Evolutionary conservation across 176 grass and related monocot genomes (phyloP).

Genomic region (Tuctoria greenei): DNA sequence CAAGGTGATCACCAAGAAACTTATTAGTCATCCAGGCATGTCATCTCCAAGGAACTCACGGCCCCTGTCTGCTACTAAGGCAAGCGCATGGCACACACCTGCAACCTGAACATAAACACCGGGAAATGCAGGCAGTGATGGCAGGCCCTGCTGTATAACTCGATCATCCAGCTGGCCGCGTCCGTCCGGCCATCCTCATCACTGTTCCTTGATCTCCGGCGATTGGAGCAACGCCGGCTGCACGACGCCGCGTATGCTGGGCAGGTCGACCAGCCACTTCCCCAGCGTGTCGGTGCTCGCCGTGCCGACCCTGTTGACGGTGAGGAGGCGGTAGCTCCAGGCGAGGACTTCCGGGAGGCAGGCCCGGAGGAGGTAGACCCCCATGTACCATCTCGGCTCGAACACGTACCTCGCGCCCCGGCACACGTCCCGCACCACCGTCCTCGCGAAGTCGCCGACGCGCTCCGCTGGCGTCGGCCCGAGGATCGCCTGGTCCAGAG

Average conservation of each 20-base stretch:
- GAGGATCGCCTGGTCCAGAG: constrained; percentile 50
- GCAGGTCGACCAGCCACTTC: constrained; percentile 38
- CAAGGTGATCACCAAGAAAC: background rate
- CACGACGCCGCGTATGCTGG: constrained; percentile 32
- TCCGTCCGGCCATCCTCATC: background rate
- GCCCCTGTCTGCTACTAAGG: background rate
- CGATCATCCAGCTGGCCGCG: background rate
- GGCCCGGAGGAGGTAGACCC: constrained; percentile 48
- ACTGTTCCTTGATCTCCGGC: constrained; percentile 46
- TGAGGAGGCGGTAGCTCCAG: constrained; percentile 48
- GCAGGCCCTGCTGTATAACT: background rate
- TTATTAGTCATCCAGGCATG: background rate
- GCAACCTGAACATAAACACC: background rate
- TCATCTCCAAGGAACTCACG: background rate
- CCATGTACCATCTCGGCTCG: constrained; percentile 52
- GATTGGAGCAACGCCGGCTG: constrained; percentile 43
- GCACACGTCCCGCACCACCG: constrained; percentile 48
- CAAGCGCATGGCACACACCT: background rate
- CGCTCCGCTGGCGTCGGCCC: constrained; percentile 42
- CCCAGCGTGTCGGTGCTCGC: constrained; percentile 40
- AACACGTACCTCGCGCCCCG: constrained; percentile 50
- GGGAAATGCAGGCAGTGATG: too few relatives aligned
- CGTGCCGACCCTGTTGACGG: background rate
- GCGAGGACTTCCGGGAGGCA: constrained; percentile 48
- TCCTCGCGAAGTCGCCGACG: constrained; percentile 20